Evolutionary conservation across 805 yeast species (phyloP).

Genomic region (Monosporozyma yasuniensis): DNA sequence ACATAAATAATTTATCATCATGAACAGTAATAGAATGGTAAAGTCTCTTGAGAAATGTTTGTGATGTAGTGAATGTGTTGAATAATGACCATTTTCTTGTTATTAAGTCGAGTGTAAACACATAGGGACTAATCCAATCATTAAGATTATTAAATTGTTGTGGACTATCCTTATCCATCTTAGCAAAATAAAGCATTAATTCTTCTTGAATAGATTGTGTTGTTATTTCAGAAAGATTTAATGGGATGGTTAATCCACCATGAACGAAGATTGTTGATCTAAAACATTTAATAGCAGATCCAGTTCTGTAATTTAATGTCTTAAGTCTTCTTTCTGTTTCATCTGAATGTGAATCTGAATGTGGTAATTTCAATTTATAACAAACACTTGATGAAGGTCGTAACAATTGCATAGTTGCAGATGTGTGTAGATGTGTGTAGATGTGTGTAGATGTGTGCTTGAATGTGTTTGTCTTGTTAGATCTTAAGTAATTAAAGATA

Average conservation of each 20-base stretch:
- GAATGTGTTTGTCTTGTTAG: background rate
- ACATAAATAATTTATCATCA: conserved; percentile 44
- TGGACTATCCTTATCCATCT: conserved; percentile 14
- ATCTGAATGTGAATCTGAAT: conserved; percentile 9
- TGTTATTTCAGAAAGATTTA: conserved; percentile 38
- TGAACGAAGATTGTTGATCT: conserved; percentile 53
- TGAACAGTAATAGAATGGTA: conserved; percentile 50
- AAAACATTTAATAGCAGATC: conserved; percentile 50
- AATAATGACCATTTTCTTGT: conserved; percentile 46
- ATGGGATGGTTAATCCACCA: conserved; percentile 61
- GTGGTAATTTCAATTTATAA: conserved; percentile 48
- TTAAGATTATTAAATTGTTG: conserved; percentile 18
- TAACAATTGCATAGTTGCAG: conserved; percentile 46
- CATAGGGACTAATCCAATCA: conserved; percentile 51
- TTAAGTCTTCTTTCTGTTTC: conserved; percentile 21
- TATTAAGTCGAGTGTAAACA: conserved; percentile 51
- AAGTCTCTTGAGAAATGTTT: conserved; percentile 32
- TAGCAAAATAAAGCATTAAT: conserved; percentile 31
- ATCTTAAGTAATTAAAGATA: no score
- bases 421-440: background rate
- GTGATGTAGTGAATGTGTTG: background rate
- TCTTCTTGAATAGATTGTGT: conserved; percentile 33
- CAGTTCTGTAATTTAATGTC: conserved; percentile 51
- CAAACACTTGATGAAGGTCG: conserved; percentile 59
- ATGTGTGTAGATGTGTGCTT: background rate